Base-by-base conservation (phyloP, 805 yeast species). In the Starmerella etchellsii region DNA sequence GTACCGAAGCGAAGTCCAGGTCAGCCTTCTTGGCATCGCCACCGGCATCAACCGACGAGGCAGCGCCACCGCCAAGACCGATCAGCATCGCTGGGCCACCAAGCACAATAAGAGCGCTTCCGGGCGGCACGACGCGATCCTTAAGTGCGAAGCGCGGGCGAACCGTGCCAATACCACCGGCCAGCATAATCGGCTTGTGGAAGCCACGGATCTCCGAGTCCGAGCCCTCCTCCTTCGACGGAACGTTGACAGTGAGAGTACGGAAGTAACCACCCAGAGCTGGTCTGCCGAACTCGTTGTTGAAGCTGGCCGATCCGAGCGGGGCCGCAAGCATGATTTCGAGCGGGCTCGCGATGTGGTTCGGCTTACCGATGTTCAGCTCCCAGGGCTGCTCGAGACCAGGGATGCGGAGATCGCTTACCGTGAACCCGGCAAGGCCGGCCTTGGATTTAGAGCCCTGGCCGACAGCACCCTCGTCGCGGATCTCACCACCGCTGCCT, bases 21-120 rank as follows among this genome's bases (percentile, higher is more conserved):
- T 79, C 94, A 24, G 94, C 97, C 44, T 49, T 49, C 25, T 37
- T 36, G 31, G 94, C 81, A 39, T 91, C 95, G 13, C 51, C 54
- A 54, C 96, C 95, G 20, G 95, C 81, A n/a, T 94, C 76, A 37
- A 87, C 76, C 13, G 95, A 82, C 2, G 98, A 91, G 5, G 98
- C 98, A 31, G 99, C 99, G 65, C 99, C 99, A 56, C 99, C 99
- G 58, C 99, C 99, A 43, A 91, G 72, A 56, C 99, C 99, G 63
- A 91, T 91, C 54, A 91, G 73, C 97, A 91, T 88, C 18, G 84
- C 82, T 54, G 87, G 95, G 44, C 99, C 99, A 59, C 99, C 99
- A 36, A 91, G 73, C 24, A 91, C 98, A 56, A 91, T 82, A 48
- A 91, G 70, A 41, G 78, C 75, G 15, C 96, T 76, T 22, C 95